Evolutionary conservation across 2,329 filamentous ascomycete genomes (phyloP).

Genomic region (Metarhizium robertsii): DNA sequence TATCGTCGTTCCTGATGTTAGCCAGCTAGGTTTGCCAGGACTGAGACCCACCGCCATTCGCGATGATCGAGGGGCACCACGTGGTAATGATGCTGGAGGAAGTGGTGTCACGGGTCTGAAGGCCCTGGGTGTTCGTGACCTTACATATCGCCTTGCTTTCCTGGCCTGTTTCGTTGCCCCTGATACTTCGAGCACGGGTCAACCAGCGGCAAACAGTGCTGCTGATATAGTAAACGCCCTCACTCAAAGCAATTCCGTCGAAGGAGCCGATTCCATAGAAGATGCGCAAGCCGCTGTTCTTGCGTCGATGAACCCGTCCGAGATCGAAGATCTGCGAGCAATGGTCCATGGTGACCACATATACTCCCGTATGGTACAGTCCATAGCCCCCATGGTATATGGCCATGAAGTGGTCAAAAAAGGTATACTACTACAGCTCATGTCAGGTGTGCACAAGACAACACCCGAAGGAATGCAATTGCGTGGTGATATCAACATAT

Average conservation of each 20-base stretch:
- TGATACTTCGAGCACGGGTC: conserved; percentile 72
- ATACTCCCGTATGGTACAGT: conserved; percentile 85
- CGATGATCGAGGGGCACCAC: conserved; percentile 64
- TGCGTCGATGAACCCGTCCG: conserved; percentile 71
- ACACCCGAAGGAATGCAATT: conserved; percentile 93
- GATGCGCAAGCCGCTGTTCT: conserved; percentile 82
- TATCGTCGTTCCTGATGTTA: conserved; percentile 95
- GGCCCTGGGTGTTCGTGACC: conserved; percentile 83
- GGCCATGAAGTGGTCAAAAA: conserved; percentile 98
- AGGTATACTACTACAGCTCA: conserved; percentile 82
- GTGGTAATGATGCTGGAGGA: conserved; percentile 73
- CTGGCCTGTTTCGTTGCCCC: conserved; percentile 92
- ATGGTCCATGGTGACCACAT: conserved; percentile 97
- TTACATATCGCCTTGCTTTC: conserved; percentile 95
- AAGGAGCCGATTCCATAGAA: conserved; percentile 64
- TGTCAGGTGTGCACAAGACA: conserved; percentile 89
- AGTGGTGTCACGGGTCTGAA: conserved; percentile 83
- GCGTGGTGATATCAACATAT: conserved; percentile 97
- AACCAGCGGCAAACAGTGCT: conserved; percentile 52
- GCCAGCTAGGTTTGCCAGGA: conserved; percentile 85
- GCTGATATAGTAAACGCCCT: conserved; percentile 78
- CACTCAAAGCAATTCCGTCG: conserved; percentile 51
- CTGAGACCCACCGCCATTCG: conserved; percentile 73
- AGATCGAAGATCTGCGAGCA: conserved; percentile 82
- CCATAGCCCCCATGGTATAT: conserved; percentile 92